Evolutionary conservation across 768 basidiomycete genomes (phyloP), one percentile per base, ranked within the genome.

Genomic region (Phanerochaete sordida): DNA sequence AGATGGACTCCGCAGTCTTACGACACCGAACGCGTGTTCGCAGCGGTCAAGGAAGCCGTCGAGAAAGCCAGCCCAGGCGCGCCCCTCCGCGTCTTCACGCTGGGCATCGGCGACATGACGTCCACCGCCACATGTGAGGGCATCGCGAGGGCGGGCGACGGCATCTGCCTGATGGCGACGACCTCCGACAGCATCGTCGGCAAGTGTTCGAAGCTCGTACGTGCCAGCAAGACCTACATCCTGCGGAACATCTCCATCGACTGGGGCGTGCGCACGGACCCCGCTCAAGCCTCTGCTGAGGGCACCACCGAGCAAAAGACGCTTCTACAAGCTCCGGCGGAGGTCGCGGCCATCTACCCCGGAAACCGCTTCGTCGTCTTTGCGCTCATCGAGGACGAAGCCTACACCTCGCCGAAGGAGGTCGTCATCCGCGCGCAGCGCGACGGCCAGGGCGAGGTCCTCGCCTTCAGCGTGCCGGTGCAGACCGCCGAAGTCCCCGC

Each of bases 41-140:
- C 15, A 16, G 16, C 67, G 7, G 30, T 75, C 8, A 53, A 69
- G 3, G 51, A 61, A 1, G 79, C 77, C n/a, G 74, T 82, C 5
- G 56, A 27, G 1, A 52, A 48, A n/a, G 71, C 79, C 23, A 44
- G 62, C 0, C 44, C 66, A 4, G 72, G 73, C 0, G 73, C 74
- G 0, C 73, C 74, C 1, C 58, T 59, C 81, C 2, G 81, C 83
- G 74, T 86, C 2, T 88, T 85, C 58, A 75, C 78, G 7, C 77
- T 88, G 1, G 86, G 86, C 1, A 84, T 87, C 15, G 86, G 86
- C 13, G 56, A 72, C 26, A 63, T 61, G 0, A 78, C 81, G 2
- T 84, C 84, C 2, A 81, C 76, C 2, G 79, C 75, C 0, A 73
- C 81, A 63, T 83, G 82, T 63, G 76, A 82, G 60, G 69, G 77